Evolutionary conservation across 1,284 basidiomycete species (phyloP).

Genomic region (Rhodotorula sp.): DNA sequence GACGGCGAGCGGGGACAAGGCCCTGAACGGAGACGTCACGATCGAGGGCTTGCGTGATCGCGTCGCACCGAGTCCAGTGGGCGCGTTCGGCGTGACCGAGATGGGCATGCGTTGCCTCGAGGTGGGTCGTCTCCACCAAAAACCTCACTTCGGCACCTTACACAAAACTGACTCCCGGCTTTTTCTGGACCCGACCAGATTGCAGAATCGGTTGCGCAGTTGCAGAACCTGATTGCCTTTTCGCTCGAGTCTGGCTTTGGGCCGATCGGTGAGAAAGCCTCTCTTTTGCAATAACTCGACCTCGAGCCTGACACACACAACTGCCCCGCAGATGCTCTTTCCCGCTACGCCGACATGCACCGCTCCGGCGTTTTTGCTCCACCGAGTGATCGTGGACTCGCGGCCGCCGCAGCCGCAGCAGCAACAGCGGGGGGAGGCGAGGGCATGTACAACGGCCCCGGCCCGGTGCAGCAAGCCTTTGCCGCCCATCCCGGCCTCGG

Average conservation of each 20-base stretch:
- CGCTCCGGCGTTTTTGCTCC: neutral
- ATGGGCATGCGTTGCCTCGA: conserved; percentile 42
- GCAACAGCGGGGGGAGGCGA: neutral
- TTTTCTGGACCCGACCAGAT: conserved; percentile 13
- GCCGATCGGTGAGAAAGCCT: conserved; percentile 18
- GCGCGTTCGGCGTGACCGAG: conserved; percentile 39
- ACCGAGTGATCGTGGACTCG: neutral
- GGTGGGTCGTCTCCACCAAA: conserved; percentile 8
- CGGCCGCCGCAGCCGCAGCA: neutral
- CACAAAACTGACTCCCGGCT: no score
- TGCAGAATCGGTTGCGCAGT: conserved; percentile 40
- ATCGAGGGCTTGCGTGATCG: neutral
- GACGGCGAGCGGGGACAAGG: neutral
- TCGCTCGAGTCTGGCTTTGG: conserved; percentile 32
- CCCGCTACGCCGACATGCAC: conserved; percentile 20
- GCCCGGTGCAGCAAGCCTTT: neutral
- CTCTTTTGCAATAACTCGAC: neutral
- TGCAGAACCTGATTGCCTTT: conserved; percentile 38
- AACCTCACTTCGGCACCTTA: no score
- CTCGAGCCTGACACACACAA: neutral
- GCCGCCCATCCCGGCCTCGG: neutral
- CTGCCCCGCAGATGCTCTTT: conserved; percentile 13
- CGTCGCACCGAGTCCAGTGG: conserved; percentile 24
- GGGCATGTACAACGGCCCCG: neutral
- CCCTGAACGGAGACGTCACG: neutral